Percentiles rank a stretch among this genome's conserved stretches.
These are phyloP conservation scores for Curvularia verruculosa DNA, from an alignment of 2,329 filamentous ascomycete genomes.

Conservation along the genomic window DNA sequence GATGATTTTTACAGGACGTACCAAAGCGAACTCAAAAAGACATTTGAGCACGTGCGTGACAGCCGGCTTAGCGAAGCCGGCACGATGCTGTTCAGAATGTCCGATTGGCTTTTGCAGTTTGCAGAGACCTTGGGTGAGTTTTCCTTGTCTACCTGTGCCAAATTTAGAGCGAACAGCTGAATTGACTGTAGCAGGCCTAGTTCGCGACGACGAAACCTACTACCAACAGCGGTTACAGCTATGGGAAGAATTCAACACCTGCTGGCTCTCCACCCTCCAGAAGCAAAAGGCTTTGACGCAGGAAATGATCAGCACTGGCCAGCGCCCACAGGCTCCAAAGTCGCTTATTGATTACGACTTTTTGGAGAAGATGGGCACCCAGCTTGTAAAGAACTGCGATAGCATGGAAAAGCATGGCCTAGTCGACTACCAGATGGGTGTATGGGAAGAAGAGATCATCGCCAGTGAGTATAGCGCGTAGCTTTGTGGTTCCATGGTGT, in stretches of 20 bases:
- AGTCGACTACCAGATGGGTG: constrained; percentile 95
- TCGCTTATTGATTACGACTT: constrained; percentile 70
- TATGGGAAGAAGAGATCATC: constrained; percentile 93
- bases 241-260: constrained; percentile 94
- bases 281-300: constrained; percentile 78
- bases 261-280: constrained; percentile 84
- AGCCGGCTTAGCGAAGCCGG: constrained; percentile 66
- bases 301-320: constrained; percentile 63
- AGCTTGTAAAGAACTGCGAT: constrained; percentile 83
- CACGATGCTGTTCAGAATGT: constrained; percentile 64
- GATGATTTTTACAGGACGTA: constrained; percentile 73
- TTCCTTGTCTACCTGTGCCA: constrained; percentile 29
- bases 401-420: constrained; percentile 88
- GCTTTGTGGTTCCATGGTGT: background rate
- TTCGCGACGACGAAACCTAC: constrained; percentile 78
- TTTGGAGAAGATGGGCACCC: constrained; percentile 79
- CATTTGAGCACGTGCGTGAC: constrained; percentile 73
- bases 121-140: constrained; percentile 69
- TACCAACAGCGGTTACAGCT: constrained; percentile 79
- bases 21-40: constrained; percentile 62
- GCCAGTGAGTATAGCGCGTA: constrained; percentile 64
- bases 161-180: constrained; percentile 47
- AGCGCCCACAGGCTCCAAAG: constrained; percentile 63
- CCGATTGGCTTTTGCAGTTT: constrained; percentile 70
- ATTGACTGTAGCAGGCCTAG: constrained; percentile 75